Percentiles rank a stretch among this genome's conserved stretches.
These are phyloP conservation scores for Polysphondylium violaceum DNA, from an alignment of 78 protist genomes.

Conservation along the genomic window DNA sequence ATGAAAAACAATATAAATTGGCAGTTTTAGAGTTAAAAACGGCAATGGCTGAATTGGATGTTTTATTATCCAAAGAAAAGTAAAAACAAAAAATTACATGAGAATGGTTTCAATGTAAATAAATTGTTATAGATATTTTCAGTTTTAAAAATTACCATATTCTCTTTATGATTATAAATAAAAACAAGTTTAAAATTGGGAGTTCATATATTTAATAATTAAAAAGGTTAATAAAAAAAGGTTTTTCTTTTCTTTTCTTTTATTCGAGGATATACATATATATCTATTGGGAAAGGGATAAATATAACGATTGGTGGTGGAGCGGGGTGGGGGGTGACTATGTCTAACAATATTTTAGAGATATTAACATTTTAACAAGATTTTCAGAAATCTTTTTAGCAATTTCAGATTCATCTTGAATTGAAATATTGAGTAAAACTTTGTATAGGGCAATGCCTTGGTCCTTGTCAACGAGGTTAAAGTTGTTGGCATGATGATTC, in stretches of 20 bases:
- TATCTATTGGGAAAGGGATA: not conserved
- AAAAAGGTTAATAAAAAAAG: not conserved
- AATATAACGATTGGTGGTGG: not conserved
- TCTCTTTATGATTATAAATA: no score
- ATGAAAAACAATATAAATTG: not conserved
- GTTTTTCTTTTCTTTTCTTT: not conserved
- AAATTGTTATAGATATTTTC: not conserved
- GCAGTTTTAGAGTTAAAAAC: not conserved
- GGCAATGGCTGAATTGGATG: not conserved
- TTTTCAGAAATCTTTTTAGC: conserved; percentile 61
- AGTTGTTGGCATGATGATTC: not conserved
- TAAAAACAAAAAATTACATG: not conserved
- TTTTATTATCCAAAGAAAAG: not conserved
- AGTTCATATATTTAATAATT: not conserved
- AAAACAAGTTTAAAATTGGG: not conserved
- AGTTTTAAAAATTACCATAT: no score
- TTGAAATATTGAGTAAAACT: not conserved
- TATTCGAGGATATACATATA: not conserved
- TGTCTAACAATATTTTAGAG: not conserved
- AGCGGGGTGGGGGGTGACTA: not conserved
- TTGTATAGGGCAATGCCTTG: conserved; percentile 2
- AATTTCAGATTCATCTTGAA: conserved; percentile 56
- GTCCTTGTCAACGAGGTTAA: not conserved
- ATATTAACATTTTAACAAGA: not conserved
- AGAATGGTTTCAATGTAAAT: not conserved